Evolutionary conservation across 768 basidiomycete species (phyloP), one percentile per base, ranked within the genome.

Genomic region (Lactarius akahatsu): DNA sequence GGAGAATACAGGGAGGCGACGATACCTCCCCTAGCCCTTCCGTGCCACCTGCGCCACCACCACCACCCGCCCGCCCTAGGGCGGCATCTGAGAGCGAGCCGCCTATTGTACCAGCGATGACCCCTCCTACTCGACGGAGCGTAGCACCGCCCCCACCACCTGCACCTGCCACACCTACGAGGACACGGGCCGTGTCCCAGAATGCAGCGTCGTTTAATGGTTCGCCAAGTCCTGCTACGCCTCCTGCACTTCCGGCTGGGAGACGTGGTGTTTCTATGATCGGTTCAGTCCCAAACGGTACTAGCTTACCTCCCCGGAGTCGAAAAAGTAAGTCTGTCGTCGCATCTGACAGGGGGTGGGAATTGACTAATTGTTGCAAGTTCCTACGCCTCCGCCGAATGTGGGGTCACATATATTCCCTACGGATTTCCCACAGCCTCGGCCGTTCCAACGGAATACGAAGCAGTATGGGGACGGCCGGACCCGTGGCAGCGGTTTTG

Each of bases 341-440:
- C 38, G 45, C 36, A 30, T 20, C 20, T 32, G 40, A 64, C 70
- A 26, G 74, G 73, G 68, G 74, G 77, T 77, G 71, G 67, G 76
- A 68, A 2, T 54, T 43, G 59, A 73, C 69, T 38, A 65, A 58
- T 63, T 55, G 70, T 62, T 63, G 56, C 4, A 64, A 85, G 84
- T 84, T 56, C 82, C 85, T 26, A 78, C 83, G 4, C 85, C 85
- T 7, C 86, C 86, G 30, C 84, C 91, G 2, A 85, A 81, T 62
- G 83, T 82, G 50, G 91, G 91, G 10, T 75, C 81, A 28, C 88
- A 91, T 72, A 86, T 81, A 18, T 94, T 92, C 73, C 91, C 90
- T 8, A 77, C 80, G 16, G 90, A 87, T 59, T 92, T 94, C 73
- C 92, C 92, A 1, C 86, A 86, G 16, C 92, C 92, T 4, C 84